These are phyloP conservation scores for Chalciporus sphaerocephalus DNA, from an alignment of 768 basidiomycete genomes.

Conservation along the genomic window DNA sequence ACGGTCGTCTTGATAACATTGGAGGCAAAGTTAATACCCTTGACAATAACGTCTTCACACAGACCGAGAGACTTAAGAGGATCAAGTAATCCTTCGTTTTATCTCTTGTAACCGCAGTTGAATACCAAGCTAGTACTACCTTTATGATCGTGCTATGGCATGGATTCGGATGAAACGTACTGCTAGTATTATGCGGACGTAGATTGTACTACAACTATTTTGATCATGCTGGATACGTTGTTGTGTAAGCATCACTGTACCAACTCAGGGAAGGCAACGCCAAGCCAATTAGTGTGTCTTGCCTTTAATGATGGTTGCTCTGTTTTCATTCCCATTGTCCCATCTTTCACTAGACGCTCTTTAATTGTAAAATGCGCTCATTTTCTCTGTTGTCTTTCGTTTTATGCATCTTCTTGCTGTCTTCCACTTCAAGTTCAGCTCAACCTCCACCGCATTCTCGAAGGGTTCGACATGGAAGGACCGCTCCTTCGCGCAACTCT, in stretches of 20 bases:
- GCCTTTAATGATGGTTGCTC: too few species aligned
- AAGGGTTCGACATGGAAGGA: slow-evolving; percentile 8
- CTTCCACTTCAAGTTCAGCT: slow-evolving; percentile 9
- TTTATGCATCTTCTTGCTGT: slow-evolving; percentile 16
- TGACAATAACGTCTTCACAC: slow-evolving; percentile 72
- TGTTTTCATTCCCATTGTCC: background rate
- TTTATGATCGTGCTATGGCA: too few species aligned
- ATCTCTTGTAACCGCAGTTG: too few species aligned
- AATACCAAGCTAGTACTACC: too few species aligned
- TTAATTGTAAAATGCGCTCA: slow-evolving; percentile 26
- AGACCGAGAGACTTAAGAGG: slow-evolving; percentile 77
- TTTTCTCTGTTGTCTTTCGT: slow-evolving; percentile 24
- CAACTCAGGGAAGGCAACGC: too few species aligned
- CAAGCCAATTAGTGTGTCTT: too few species aligned
- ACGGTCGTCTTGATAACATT: slow-evolving; percentile 69
- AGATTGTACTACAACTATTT: too few species aligned
- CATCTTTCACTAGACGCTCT: background rate
- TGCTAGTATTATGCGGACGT: too few species aligned
- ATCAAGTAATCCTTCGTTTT: too few species aligned
- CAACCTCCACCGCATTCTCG: background rate
- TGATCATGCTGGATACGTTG: too few species aligned
- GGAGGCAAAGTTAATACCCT: slow-evolving; percentile 72
- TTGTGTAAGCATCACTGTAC: too few species aligned
- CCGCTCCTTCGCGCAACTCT: background rate
- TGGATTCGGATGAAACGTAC: too few species aligned